Base-by-base conservation (phyloP, 2,329 filamentous ascomycete genomes). In the Cytospora chrysosperma region DNA sequence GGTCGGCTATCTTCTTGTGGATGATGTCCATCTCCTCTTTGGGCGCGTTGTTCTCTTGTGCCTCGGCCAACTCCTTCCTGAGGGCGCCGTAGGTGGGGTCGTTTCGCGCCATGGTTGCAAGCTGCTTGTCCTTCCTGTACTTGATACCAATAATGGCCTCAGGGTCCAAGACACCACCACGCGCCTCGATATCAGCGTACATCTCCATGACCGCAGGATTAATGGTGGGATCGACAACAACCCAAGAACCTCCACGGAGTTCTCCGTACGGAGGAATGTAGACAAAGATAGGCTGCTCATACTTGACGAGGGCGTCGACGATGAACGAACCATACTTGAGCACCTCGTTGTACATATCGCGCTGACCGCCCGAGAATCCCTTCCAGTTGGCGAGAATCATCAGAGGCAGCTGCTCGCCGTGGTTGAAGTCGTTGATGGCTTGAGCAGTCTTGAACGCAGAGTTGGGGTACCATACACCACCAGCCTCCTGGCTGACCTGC, bases 371-470 rank as follows among this genome's bases (percentile, higher is more conserved):
- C 70, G 95, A 99, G 92, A 99, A 99, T 83, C 95, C 95, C 88
- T 95, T 90, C 95, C 95, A 99, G 85, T 99, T 99, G 79, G 95
- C 95, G 68, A 99, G 88, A 75, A 99, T 99, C 93, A 99, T 98
- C 69, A 99, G 82, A 63, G 95, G 95, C 74, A 99, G 85, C 82
- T 99, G 95, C 81, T 99, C 95, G 76, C 95, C 95, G 69, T 96
- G 88, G 87, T 99, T 99, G 87, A 99, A 99, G 82, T 99, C 95
- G 73, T 90, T 93, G 81, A 99, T 96, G 62, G 95, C 95, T 79
- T 99, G 95, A 3, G 95, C 95, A 67, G 95, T 99, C 90, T 99
- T 99, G 88, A 94, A 99, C 27, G 95, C 95, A 13, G 94, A 98
- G 86, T 99, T 99, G 75, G 95, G 95, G 81, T 98, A 99, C 95